Conservation (phyloP, 495 filamentous ascomycete genomes). For the Hypoxylon lienhwacheense region DNA sequence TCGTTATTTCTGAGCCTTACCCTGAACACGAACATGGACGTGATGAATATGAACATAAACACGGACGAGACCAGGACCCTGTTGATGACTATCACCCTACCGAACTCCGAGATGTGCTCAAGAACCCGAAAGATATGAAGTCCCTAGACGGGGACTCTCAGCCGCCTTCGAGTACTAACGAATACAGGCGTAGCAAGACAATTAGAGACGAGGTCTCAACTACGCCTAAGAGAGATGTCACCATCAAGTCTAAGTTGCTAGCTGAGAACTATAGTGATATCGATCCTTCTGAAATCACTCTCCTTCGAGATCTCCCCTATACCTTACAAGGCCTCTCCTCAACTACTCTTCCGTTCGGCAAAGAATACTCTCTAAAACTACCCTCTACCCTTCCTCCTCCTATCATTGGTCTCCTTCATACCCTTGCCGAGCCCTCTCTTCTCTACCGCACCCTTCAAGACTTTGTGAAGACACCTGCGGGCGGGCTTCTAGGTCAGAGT, state of each 20-base stretch:
- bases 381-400: constrained; percentile 80
- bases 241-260: constrained; percentile 54
- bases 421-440: constrained; percentile 88
- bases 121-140: constrained; percentile 36
- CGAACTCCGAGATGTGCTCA: constrained; percentile 38
- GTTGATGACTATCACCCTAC: constrained; percentile 37
- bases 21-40: no score
- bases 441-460: constrained; percentile 76
- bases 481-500: constrained; percentile 83
- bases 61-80: constrained; percentile 11
- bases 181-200: constrained; percentile 27
- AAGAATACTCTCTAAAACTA: constrained; percentile 65
- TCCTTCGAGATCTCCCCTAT: constrained; percentile 89
- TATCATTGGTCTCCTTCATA: constrained; percentile 83
- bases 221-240: constrained; percentile 44
- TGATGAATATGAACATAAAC: no score
- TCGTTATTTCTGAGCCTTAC: no score
- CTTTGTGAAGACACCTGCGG: constrained; percentile 72
- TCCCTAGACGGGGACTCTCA: constrained; percentile 30
- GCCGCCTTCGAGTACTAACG: constrained; percentile 27
- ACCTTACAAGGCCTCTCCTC: constrained; percentile 94
- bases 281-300: constrained; percentile 65
- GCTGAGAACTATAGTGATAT: constrained; percentile 55
- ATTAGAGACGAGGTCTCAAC: constrained; percentile 25
- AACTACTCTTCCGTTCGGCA: constrained; percentile 73